Evolutionary conservation across 2,329 filamentous ascomycete species (phyloP), one percentile per base, ranked within the genome.

Genomic region (Cadophora sp.): DNA sequence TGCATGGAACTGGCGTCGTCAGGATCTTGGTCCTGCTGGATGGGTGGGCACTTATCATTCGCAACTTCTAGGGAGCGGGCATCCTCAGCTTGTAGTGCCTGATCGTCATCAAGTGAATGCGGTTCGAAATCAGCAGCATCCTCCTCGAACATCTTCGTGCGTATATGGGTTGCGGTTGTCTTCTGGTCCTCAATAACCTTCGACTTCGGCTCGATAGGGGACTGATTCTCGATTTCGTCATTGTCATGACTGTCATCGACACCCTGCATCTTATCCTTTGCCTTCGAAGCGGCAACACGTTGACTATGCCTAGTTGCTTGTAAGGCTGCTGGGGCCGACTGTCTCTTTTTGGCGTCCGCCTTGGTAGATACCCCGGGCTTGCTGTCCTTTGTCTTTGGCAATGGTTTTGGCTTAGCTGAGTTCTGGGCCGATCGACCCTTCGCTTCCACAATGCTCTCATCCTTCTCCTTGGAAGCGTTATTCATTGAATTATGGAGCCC

Each of bases 271-370:
- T 63, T 68, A 4, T 48, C 27, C 19, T 56, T 64, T 4, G 68
- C 68, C 53, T 67, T 65, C 43, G 58, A 43, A 16, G 68, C 68
- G 27, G 68, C 66, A 26, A 62, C 58, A 24, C 68, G 61, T 51
- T 65, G 68, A 24, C 68, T 70, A 11, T 63, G 43, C 46, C 66
- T 64, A 14, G 51, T 31, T 3, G 29, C 5, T 19, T 37, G 16
- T 14, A 68, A 19, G 5, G 31, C 56, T 50, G 61, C 62, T 14
- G 64, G 68, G 53, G 68, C 64, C 27, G 68, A 70, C 34, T 68
- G 56, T 56, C 62, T 64, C 24, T 68, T 68, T 16, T 48, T 62
- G 8, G 24, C 43, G 11, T 62, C 29, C 11, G 56, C 37, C 24
- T 62, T 65, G 31, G 12, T 37, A 16, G n/a, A 24, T 0, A 26